A percentile compares a stretch with the other conserved stretches of the same genome.
Evolutionary conservation across 2,329 filamentous ascomycete genomes (phyloP).

Genomic region (Ceratocystis eucalypticola): DNA sequence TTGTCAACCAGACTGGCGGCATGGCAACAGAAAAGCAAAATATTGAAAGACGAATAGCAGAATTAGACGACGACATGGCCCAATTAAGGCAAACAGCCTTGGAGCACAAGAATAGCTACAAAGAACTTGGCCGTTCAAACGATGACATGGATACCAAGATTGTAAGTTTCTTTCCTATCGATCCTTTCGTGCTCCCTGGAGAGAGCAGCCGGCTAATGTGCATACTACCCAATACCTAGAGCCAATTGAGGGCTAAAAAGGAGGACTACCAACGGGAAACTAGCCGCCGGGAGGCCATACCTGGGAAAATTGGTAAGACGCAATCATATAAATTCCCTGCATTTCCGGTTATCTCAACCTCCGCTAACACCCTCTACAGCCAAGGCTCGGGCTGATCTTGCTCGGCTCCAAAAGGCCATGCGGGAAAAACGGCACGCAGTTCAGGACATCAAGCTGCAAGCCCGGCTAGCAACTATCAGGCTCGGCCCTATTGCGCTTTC

Average conservation of each 20-base stretch:
- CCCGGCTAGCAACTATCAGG: conserved; percentile 11
- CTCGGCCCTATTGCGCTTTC: conserved; percentile 5
- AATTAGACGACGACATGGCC: conserved; percentile 28
- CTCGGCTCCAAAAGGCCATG: conserved; percentile 28
- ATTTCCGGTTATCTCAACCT: background rate
- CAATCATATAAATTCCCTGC: background rate
- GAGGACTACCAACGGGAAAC: conserved; percentile 50
- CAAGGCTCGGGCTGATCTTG: background rate
- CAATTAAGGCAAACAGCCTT: conserved; percentile 31
- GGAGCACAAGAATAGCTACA: conserved; percentile 21
- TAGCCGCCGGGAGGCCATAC: conserved; percentile 52
- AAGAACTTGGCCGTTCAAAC: background rate
- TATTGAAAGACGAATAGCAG: conserved; percentile 40
- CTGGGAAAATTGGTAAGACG: conserved; percentile 53
- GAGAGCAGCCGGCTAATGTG: background rate
- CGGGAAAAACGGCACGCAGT: conserved; percentile 48
- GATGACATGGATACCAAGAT: background rate
- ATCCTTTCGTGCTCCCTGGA: background rate
- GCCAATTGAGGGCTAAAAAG: conserved; percentile 47
- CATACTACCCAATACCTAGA: conserved; percentile 29
- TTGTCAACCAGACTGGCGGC: conserved; percentile 67
- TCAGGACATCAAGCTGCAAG: conserved; percentile 27
- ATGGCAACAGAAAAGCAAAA: conserved; percentile 52
- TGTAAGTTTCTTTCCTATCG: background rate
- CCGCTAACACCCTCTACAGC: background rate